phyloP scores from a whole-genome alignment of 495 filamentous ascomycete genomes.

The Bryoglossum gracile region DNA sequence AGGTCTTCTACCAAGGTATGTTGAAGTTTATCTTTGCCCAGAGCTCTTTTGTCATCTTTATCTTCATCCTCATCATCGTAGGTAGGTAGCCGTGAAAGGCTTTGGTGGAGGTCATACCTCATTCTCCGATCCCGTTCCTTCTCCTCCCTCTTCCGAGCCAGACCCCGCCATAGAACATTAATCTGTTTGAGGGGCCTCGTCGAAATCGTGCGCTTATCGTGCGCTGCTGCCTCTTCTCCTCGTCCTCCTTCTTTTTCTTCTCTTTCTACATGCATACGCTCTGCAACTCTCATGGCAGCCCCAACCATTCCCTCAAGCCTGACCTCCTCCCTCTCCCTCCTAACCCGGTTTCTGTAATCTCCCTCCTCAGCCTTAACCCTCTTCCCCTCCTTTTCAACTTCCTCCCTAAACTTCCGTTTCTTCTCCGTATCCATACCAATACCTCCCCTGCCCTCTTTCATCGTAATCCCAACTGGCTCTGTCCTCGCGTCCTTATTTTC shows the following conservation, averaged over 20 bases:
- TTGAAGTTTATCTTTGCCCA: constrained; percentile 34
- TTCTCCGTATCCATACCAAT: constrained; percentile 78
- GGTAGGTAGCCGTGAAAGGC: constrained; percentile 39
- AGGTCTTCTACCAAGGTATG: constrained; percentile 57
- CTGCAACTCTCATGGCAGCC: constrained; percentile 76
- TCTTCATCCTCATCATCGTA: constrained; percentile 48
- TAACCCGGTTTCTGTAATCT: constrained; percentile 68
- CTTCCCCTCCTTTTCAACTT: constrained; percentile 44
- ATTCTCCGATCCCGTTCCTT: constrained; percentile 62
- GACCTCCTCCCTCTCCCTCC: constrained; percentile 63
- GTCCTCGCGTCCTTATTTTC: constrained; percentile 20
- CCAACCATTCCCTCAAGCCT: constrained; percentile 58
- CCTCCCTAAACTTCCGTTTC: constrained; percentile 68
- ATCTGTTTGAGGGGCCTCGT: constrained; percentile 48
- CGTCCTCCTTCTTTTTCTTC: constrained; percentile 21
- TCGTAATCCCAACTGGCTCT: constrained; percentile 37
- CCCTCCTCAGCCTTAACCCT: constrained; percentile 61
- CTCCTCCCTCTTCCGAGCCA: constrained; percentile 60
- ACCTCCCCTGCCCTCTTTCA: constrained; percentile 79
- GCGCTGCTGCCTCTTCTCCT: constrained; percentile 16
- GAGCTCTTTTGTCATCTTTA: constrained; percentile 40
- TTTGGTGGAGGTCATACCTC: constrained; percentile 63
- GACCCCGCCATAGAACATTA: constrained; percentile 71
- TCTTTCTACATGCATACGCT: constrained; percentile 45
- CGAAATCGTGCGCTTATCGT: constrained; percentile 37